Evolutionary conservation across 2,329 filamentous ascomycete species (phyloP), one percentile per base, ranked within the genome.

Genomic region (Trichoderma gracile): DNA sequence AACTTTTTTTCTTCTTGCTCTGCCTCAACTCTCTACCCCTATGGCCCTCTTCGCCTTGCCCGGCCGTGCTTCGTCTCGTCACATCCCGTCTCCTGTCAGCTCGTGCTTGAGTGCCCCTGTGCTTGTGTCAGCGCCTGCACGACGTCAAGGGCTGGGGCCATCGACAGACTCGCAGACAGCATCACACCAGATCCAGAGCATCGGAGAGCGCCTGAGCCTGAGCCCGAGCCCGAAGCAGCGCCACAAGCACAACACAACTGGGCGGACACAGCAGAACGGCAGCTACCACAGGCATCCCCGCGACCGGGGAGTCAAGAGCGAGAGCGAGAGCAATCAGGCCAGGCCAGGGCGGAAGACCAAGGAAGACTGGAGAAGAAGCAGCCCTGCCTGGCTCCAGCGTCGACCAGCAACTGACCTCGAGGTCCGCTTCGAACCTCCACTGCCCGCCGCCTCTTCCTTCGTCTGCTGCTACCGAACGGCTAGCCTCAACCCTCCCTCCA

Each of bases 391-490:
- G 33, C 12, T 38, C 42, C 46, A 58, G 55, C 55, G 55, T 38
- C 55, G n/a, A 27, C 43, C 55, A 12, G 55, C 55, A 38, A 46
- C 33, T 38, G 33, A 38, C 33, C 33, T 38, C 33, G 33, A 38
- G 33, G 12, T 38, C 33, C 33, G 33, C 33, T 38, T 38, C 33
- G 33, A 49, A 33, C 58, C 47, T 53, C 60, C 50, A 63, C 60
- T 49, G 52, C 60, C 60, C 52, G 55, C 60, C 52, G 60, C 60
- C 52, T 56, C 45, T 21, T 54, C 33, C 33, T 38, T 38, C 33
- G 33, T 38, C 33, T 38, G 33, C 33, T 38, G 33, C 33, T 38
- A 38, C 12, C 10, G 33, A 12, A 14, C 50, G 40, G 46, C 50
- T 56, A 47, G 60, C 50, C 42, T 38, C 33, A 14, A 38, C 33